phyloP scores from a whole-genome alignment of 352 stramenopile species.

The Globisporangium uncinulatum region DNA sequence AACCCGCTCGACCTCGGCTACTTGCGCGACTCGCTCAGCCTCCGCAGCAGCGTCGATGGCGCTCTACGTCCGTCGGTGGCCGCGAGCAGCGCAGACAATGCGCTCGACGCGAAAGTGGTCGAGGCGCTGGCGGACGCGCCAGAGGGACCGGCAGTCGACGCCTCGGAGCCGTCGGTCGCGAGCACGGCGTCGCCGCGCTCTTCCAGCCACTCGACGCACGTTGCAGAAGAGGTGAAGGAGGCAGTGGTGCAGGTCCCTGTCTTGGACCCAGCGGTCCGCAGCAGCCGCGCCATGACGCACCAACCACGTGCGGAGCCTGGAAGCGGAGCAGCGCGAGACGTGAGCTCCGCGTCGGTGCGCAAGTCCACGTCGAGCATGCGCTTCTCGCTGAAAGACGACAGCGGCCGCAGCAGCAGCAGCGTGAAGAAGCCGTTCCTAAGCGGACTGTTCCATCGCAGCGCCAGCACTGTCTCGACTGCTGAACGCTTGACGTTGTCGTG shows the following conservation, averaged over 20 bases:
- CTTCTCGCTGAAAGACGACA: constrained; percentile 9
- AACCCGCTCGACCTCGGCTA: constrained; percentile 66
- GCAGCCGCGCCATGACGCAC: constrained; percentile 11
- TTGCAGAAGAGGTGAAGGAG: constrained; percentile 5
- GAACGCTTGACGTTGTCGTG: neutral
- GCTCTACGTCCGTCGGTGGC: neutral
- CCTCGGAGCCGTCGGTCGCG: constrained; percentile 8
- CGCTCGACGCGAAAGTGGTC: constrained; percentile 3
- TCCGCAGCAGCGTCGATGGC: constrained; percentile 1
- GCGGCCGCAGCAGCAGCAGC: constrained; percentile 3
- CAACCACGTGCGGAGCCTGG: constrained; percentile 5
- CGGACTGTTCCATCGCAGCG: constrained; percentile 29
- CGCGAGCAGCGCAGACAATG: neutral
- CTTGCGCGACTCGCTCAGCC: constrained; percentile 42
- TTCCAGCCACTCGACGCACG: constrained; percentile 11
- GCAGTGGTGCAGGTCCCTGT: neutral
- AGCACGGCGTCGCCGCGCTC: constrained; percentile 14
- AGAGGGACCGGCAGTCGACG: constrained; percentile 1
- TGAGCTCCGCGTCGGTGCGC: constrained; percentile 6
- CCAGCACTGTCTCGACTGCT: neutral
- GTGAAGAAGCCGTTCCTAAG: constrained; percentile 34
- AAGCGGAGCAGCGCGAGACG: neutral
- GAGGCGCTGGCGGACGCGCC: constrained; percentile 9
- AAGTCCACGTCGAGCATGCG: constrained; percentile 18
- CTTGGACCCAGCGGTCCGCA: neutral